Base-by-base conservation (phyloP, 2,329 filamentous ascomycete genomes). In the Setomelanomma holmii region DNA sequence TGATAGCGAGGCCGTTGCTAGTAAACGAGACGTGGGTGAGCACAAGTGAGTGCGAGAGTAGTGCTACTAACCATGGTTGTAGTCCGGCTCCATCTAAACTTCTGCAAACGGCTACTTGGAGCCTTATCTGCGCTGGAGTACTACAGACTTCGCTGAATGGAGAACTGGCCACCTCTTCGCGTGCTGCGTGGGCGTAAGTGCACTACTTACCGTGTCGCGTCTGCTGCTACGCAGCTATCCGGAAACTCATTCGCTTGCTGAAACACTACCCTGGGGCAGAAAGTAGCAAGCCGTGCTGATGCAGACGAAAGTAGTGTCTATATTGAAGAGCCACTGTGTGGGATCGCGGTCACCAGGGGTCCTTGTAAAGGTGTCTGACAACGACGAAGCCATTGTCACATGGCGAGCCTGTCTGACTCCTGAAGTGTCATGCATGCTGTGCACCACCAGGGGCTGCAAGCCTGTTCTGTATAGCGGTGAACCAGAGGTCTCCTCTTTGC, bases 151-250 rank as follows among this genome's bases (percentile, higher is more conserved):
- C 47, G 55, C 65, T 65, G 45, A 56, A 72, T 60, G 40, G 52
- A 65, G 68, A 24, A 21, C 40, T 51, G 51, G 50, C 60, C 58
- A 61, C 61, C 63, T 63, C 57, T 62, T 60, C 58, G 58, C 67
- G 66, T 70, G 66, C 55, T 66, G 58, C 67, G 61, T 67, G 63
- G 67, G 68, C 70, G 66, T 54, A 64, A 53, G 51, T 55, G 56
- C 57, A 59, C 46, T 60, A 52, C 54, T 63, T 63, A 56, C 57
- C 59, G 67, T 68, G 65, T 66, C 61, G 63, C 64, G 60, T 68
- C 52, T 43, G 40, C 47, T 52, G 57, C 49, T 56, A 55, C 49
- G 59, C 58, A 66, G 54, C 64, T 67, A 61, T 58, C 61, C 64
- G 56, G 40, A 40, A 43, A 40, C 40, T 47, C 36, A 47, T 40